Percentiles rank a stretch among this genome's conserved stretches.
Conservation (phyloP, 805 yeast species). For the Candida maesae region DNA sequence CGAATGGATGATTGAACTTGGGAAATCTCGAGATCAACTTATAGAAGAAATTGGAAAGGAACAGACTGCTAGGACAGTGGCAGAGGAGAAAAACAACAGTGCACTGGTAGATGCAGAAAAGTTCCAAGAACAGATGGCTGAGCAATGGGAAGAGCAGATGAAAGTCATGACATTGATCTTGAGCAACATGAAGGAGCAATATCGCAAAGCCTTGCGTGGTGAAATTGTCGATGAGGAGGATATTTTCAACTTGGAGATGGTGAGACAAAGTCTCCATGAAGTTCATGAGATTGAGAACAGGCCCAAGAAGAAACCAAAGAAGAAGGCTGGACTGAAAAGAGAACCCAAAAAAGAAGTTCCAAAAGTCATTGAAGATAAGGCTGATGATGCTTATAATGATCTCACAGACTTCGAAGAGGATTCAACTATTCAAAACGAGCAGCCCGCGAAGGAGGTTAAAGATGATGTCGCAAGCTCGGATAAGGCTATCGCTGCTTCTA, state of each 20-base stretch:
- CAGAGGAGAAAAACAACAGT: slow-evolving; percentile 1
- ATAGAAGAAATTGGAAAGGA: neutral
- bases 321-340: neutral
- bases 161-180: slow-evolving; percentile 20
- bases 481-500: no score
- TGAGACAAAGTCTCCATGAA: neutral
- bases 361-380: no score
- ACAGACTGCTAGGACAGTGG: neutral
- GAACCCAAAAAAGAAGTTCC: no score
- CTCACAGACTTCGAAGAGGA: no score
- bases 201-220: slow-evolving; percentile 15
- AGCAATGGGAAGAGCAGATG: slow-evolving; percentile 15
- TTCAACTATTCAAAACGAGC: no score
- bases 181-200: slow-evolving; percentile 21
- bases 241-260: slow-evolving; percentile 13
- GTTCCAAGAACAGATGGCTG: slow-evolving; percentile 6
- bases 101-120: slow-evolving; percentile 11
- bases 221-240: slow-evolving; percentile 20
- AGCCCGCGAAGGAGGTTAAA: no score
- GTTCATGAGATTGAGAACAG: slow-evolving; percentile 1
- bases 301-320: slow-evolving; percentile 2
- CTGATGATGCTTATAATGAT: no score
- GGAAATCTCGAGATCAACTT: slow-evolving; percentile 6
- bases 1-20: slow-evolving; percentile 18
- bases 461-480: no score